Base-by-base conservation (phyloP, 1,284 basidiomycete genomes). In the Trametes sp. region DNA sequence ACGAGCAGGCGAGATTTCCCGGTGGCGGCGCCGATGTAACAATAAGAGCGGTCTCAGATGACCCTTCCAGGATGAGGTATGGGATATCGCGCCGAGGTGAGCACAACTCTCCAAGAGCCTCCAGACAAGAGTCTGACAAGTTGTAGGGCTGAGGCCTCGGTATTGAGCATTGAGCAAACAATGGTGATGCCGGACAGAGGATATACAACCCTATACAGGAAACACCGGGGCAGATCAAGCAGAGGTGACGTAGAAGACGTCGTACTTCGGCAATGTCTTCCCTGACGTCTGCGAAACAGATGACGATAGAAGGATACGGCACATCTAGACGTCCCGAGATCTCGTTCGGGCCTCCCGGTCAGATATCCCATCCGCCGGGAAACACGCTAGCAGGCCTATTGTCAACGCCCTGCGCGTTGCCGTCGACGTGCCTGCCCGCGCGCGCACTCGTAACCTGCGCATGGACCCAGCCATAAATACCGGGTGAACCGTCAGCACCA, bases 21-120 rank as follows among this genome's bases (percentile, higher is more conserved):
- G 57, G 13, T 26, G 26, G 38, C 14, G 29, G 57, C 49, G 35
- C 38, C 48, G 48, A 51, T 38, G 11, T 41, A 26, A 58, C 57
- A 58, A 58, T 58, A 58, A 58, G 57, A 29, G 35, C 21, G 41
- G 36, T 35, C 57, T 51, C 57, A 46, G 57, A 58, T 58, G 57
- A 58, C 57, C 48, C 35, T 36, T 19, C 38, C 38, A 21, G 36
- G 38, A 33, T 8, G 45, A 48, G 45, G 45, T 28, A 29, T 41
- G 38, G 16, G 38, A 41, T 41, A 19, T 41, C 38, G 38, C 14
- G 38, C 38, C 10, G 24, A 14, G 21, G 23, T 45, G 26, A 19
- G 45, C 24, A 26, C 16, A 19, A 48, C 45, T 19, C 13, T n/a
- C 38, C 16, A 19, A 2, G 19, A 19, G 38, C 2, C 16, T 4